Conservation (phyloP, 2,329 filamentous ascomycete species). For the Alternaria triticina region DNA sequence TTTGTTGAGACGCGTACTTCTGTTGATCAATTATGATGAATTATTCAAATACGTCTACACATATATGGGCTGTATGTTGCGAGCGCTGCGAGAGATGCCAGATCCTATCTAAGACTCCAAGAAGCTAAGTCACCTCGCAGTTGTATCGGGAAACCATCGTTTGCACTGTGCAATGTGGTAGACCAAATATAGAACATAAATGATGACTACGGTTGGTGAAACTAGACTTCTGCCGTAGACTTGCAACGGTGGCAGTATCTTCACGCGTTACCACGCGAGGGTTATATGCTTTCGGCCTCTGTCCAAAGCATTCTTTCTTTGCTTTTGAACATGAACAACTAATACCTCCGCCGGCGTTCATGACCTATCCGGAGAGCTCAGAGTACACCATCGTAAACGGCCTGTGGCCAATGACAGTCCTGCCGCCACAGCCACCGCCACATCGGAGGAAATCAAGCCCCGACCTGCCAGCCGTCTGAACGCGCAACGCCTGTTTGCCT, state of each 20-base stretch:
- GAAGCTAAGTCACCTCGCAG: not conserved
- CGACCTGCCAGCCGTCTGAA: constrained; percentile 20
- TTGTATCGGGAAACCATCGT: not conserved
- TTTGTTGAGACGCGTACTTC: not conserved
- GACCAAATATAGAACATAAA: constrained; percentile 3
- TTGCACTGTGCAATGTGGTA: not conserved
- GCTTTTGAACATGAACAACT: not conserved
- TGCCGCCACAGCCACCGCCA: constrained; percentile 28
- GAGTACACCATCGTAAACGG: not conserved
- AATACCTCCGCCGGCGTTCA: not conserved
- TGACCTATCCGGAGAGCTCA: not conserved
- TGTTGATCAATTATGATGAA: not conserved
- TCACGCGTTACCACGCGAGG: constrained; percentile 5
- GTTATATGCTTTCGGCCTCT: constrained; percentile 1
- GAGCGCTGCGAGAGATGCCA: too few species aligned
- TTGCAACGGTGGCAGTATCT: not conserved
- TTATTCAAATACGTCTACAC: not conserved
- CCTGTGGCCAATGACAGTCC: constrained; percentile 5
- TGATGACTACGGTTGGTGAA: not conserved
- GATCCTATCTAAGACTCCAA: too few species aligned
- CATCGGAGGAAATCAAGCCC: constrained; percentile 27
- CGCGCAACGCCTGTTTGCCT: constrained; percentile 39
- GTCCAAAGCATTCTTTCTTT: not conserved
- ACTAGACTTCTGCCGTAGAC: not conserved
- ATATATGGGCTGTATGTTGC: not conserved